These are phyloP conservation scores for Favolaschia claudopus DNA, from an alignment of 768 basidiomycete genomes.

Conservation along the genomic window DNA sequence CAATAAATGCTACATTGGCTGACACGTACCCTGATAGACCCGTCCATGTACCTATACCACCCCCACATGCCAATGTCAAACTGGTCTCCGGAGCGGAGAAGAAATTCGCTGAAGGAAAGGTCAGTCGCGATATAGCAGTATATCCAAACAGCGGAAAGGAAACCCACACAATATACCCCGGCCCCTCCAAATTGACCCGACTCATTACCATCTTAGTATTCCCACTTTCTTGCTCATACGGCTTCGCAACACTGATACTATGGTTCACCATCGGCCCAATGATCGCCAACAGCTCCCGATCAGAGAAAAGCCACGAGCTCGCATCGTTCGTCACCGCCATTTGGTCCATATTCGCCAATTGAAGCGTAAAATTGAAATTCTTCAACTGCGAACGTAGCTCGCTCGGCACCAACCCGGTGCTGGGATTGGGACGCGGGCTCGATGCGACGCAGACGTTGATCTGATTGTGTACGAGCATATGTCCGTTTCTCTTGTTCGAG, in stretches of 20 bases:
- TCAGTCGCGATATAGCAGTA: neutral
- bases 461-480: neutral
- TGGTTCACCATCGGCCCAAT: neutral
- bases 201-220: neutral
- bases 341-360: neutral
- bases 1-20: no score
- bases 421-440: neutral
- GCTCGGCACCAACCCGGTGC: neutral
- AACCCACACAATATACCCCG: neutral
- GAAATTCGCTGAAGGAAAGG: neutral
- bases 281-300: neutral
- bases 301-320: neutral
- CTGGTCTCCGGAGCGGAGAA: neutral
- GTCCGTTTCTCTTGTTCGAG: no score
- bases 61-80: neutral
- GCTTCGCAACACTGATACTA: neutral
- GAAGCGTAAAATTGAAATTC: neutral
- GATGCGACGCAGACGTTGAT: neutral
- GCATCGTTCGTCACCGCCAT: neutral
- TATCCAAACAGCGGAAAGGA: no score
- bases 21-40: neutral
- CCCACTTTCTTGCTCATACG: neutral
- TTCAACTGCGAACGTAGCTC: neutral
- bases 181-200: neutral
- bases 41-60: constrained; percentile 1